Evolutionary conservation across 1,284 basidiomycete species (phyloP).

Genomic region (Apiotrichum veenhuisii): DNA sequence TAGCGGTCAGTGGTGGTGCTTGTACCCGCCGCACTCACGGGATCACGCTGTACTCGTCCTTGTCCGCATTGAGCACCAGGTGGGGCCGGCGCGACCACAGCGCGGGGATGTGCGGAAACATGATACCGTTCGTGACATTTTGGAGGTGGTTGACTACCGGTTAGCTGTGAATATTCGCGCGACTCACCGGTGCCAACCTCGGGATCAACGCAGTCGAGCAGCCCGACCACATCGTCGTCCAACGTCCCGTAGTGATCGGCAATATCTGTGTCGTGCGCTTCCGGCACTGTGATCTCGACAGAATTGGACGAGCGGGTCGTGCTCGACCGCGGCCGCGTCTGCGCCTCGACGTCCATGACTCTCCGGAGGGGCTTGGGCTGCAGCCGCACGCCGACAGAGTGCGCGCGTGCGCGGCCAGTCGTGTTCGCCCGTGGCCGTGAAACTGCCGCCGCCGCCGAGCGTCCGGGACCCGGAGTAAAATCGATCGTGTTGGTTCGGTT

Average conservation of each 20-base stretch:
- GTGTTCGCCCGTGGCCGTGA: not conserved
- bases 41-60: not conserved
- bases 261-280: not conserved
- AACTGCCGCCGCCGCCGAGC: not conserved
- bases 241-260: conserved; percentile 22
- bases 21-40: not conserved
- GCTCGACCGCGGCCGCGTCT: not conserved
- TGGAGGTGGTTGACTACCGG: conserved; percentile 45
- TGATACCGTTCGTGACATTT: conserved; percentile 46
- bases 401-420: not conserved
- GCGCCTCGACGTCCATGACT: not conserved
- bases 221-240: conserved; percentile 40
- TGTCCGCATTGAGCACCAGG: conserved; percentile 30
- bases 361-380: not conserved
- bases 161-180: not conserved
- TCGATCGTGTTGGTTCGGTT: too few relatives aligned
- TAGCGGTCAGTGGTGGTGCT: not conserved
- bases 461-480: too few relatives aligned
- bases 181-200: conserved; percentile 40
- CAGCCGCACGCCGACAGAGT: not conserved
- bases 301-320: not conserved
- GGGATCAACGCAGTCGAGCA: conserved; percentile 42
- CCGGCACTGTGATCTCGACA: not conserved
- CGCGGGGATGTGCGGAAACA: conserved; percentile 44
- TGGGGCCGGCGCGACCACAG: conserved; percentile 43